phyloP scores from a whole-genome alignment of 306 rosid species.

The Quillaja saponaria region DNA sequence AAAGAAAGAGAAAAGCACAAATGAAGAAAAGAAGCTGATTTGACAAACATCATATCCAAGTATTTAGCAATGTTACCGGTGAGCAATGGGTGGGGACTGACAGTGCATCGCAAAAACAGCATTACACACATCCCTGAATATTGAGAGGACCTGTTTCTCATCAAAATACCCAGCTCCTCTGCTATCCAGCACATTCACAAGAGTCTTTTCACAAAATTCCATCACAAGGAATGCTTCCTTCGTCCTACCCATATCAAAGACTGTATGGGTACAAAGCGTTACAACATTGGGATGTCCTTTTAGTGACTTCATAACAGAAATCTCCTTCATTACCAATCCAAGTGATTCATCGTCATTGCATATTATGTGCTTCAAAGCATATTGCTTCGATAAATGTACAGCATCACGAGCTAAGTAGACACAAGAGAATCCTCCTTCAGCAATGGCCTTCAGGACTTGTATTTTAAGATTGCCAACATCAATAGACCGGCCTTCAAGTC shows the following conservation, averaged over 20 bases:
- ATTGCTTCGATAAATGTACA: conserved; percentile 75
- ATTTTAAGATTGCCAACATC: conserved; percentile 88
- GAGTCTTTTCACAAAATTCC: conserved; percentile 91
- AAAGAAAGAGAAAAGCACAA: neutral
- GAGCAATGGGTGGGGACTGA: conserved; percentile 89
- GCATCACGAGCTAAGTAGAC: conserved; percentile 91
- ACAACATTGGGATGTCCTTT: conserved; percentile 90
- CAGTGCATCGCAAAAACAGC: conserved; percentile 97
- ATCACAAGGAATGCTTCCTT: conserved; percentile 92
- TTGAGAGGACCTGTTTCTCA: conserved; percentile 73
- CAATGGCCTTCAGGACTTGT: conserved; percentile 71
- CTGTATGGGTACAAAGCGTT: conserved; percentile 70
- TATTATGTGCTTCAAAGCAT: conserved; percentile 93
- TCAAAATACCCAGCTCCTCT: conserved; percentile 86
- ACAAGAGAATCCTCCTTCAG: conserved; percentile 97
- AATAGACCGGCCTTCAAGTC: conserved; percentile 86
- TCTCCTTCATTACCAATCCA: conserved; percentile 80
- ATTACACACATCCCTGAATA: conserved; percentile 90
- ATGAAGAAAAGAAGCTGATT: neutral
- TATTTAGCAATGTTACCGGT: conserved; percentile 55
- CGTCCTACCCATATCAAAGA: conserved; percentile 89
- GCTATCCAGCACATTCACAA: conserved; percentile 85
- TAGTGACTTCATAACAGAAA: conserved; percentile 74
- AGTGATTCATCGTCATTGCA: conserved; percentile 88
- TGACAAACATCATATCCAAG: conserved; percentile 11